Conservation (phyloP, 164 flowering plant species). For the Aristolochia contorta region DNA sequence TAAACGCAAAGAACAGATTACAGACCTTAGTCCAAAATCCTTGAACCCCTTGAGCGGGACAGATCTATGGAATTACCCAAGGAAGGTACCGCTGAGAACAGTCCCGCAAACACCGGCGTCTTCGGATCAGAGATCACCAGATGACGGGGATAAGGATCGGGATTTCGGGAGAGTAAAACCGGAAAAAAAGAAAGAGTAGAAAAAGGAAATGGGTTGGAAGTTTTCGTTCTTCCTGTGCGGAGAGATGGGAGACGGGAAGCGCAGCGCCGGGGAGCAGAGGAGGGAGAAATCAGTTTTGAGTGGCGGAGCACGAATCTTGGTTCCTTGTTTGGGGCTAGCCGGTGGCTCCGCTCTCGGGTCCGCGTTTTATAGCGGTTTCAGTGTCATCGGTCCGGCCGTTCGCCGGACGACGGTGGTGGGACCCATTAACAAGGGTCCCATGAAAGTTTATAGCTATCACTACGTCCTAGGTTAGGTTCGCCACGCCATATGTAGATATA, state of each 20-base stretch:
- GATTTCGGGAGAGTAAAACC: neutral
- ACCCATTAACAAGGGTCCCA: too few species aligned
- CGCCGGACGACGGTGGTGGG: neutral
- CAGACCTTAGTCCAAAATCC: too few species aligned
- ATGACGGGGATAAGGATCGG: neutral
- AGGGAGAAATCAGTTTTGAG: constrained; percentile 13
- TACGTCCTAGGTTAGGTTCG: too few species aligned
- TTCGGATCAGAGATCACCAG: neutral
- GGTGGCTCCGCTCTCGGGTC: constrained; percentile 5
- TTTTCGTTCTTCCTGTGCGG: neutral
- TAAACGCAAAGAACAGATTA: too few species aligned
- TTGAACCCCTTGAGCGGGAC: too few species aligned
- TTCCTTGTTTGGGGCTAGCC: constrained; percentile 10
- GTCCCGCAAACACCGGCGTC: neutral
- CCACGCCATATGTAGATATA: too few species aligned
- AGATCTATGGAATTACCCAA: too few species aligned
- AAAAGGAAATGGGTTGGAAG: neutral
- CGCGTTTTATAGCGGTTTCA: constrained; percentile 4
- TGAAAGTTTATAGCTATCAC: too few species aligned
- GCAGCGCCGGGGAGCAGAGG: constrained; percentile 4
- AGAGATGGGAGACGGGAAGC: neutral
- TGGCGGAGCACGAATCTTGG: constrained; percentile 38
- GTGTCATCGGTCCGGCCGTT: neutral
- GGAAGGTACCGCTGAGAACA: too few species aligned
- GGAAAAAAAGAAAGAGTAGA: neutral